Percentiles rank a stretch among this genome's conserved stretches.
Conservation (phyloP, 139 green algal genomes). For the Chlorella sp. region DNA sequence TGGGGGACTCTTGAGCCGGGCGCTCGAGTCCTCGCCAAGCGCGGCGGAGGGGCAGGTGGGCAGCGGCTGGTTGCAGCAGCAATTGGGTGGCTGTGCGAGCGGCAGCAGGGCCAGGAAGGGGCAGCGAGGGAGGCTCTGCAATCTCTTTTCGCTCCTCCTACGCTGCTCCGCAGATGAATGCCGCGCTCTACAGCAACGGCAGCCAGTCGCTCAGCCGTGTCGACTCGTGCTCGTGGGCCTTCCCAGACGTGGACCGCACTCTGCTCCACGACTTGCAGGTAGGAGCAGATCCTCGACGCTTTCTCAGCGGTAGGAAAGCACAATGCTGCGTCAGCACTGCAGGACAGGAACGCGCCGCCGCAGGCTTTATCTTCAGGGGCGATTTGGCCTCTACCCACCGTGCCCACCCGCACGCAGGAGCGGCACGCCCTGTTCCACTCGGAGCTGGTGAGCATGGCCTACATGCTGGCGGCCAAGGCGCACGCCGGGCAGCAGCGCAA, state of each 20-base stretch:
- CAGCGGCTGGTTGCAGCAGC: too few relatives aligned
- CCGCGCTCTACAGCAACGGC: not conserved
- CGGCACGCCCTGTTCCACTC: constrained; percentile 21
- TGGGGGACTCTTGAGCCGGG: too few relatives aligned
- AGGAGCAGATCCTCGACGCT: not conserved
- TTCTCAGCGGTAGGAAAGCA: not conserved
- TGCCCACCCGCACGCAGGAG: constrained; percentile 11
- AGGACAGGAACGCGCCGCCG: too few relatives aligned
- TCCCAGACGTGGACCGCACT: constrained; percentile 8
- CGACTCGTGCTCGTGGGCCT: not conserved
- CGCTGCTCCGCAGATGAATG: too few relatives aligned
- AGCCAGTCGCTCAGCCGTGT: not conserved
- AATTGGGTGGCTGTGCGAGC: too few relatives aligned
- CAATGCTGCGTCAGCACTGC: too few relatives aligned
- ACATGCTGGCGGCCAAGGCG: constrained; percentile 27
- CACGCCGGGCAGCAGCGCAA: constrained; percentile 42
- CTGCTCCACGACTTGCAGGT: constrained; percentile 11
- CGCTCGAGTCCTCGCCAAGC: too few relatives aligned
- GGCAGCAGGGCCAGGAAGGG: too few relatives aligned
- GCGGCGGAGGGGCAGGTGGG: too few relatives aligned
- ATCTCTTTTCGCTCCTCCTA: too few relatives aligned
- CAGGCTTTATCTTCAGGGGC: not conserved
- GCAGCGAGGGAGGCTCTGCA: too few relatives aligned
- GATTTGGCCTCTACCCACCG: not conserved
- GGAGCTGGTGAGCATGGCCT: constrained; percentile 27